Evolutionary conservation across 371 early-diverging fungal genomes (phyloP).

Genomic region (Mucor lusitanicus): DNA sequence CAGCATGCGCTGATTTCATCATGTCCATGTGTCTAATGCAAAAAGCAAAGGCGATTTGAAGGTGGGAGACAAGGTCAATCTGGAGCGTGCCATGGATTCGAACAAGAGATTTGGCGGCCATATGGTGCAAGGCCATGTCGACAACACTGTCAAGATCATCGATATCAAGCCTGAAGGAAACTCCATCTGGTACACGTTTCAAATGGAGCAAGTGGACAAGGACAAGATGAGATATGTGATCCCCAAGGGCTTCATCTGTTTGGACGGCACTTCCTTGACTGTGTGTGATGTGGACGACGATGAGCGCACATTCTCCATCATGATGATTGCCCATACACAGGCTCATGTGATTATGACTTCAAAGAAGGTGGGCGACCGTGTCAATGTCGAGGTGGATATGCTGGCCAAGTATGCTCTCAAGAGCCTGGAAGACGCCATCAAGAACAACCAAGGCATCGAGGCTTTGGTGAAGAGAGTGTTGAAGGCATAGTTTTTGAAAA

Average conservation of each 20-base stretch:
- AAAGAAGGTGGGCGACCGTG: slow-evolving; percentile 73
- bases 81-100: slow-evolving; percentile 91
- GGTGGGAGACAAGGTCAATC: slow-evolving; percentile 82
- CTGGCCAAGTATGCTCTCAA: slow-evolving; percentile 94
- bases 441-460: slow-evolving; percentile 42
- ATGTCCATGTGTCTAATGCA: not conserved
- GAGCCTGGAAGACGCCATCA: slow-evolving; percentile 62
- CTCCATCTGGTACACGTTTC: slow-evolving; percentile 82
- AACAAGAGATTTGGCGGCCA: slow-evolving; percentile 94
- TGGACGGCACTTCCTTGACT: slow-evolving; percentile 95
- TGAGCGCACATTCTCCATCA: slow-evolving; percentile 80
- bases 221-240: slow-evolving; percentile 83
- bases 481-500: slow-evolving; percentile 11
- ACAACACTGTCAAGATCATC: slow-evolving; percentile 78
- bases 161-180: slow-evolving; percentile 85
- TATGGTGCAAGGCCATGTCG: slow-evolving; percentile 97
- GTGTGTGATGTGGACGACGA: slow-evolving; percentile 86
- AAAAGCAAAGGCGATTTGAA: slow-evolving; percentile 64
- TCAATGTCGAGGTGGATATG: slow-evolving; percentile 97
- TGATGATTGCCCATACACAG: slow-evolving; percentile 96
- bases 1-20: not conserved
- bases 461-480: slow-evolving; percentile 38
- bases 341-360: slow-evolving; percentile 79
- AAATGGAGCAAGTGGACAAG: slow-evolving; percentile 52
- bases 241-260: slow-evolving; percentile 91